phyloP scores from a whole-genome alignment of 129 eudicot genomes.

The Centrapalus pauciflorus region DNA sequence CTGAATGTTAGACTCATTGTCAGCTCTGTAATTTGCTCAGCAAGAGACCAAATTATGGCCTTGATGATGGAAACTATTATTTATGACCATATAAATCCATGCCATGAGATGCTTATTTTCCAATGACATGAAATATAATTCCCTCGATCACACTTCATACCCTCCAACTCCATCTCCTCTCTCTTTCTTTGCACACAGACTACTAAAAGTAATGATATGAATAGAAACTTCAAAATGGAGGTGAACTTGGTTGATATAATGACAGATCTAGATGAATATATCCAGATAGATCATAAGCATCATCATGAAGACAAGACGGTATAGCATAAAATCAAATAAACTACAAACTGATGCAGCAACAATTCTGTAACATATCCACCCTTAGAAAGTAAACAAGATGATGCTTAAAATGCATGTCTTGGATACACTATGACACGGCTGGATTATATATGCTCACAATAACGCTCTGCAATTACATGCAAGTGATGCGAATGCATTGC shows the following conservation, averaged over 20 bases:
- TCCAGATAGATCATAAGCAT: conserved; percentile 12
- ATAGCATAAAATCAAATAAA: conserved; percentile 20
- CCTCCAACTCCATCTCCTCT: neutral
- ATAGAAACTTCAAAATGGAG: neutral
- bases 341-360: conserved; percentile 48
- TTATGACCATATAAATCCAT: conserved; percentile 13
- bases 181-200: neutral
- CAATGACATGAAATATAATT: conserved; percentile 23
- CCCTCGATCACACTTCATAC: conserved; percentile 8
- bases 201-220: conserved; percentile 16
- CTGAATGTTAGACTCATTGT: conserved; percentile 22
- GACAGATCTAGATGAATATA: neutral
- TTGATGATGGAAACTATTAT: conserved; percentile 6
- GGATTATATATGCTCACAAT: conserved; percentile 46
- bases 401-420: conserved; percentile 66
- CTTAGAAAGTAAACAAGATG: conserved; percentile 32
- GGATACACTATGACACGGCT: conserved; percentile 32
- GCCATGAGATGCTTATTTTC: conserved; percentile 28
- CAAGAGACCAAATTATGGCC: conserved; percentile 28
- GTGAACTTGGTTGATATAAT: neutral
- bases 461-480: conserved; percentile 45
- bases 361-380: conserved; percentile 14
- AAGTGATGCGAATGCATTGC: conserved; percentile 83
- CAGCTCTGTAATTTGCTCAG: conserved; percentile 9
- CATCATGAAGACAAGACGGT: neutral